Evolutionary conservation across 805 yeast species (phyloP).

Genomic region (Cyberlindnera petersonii): DNA sequence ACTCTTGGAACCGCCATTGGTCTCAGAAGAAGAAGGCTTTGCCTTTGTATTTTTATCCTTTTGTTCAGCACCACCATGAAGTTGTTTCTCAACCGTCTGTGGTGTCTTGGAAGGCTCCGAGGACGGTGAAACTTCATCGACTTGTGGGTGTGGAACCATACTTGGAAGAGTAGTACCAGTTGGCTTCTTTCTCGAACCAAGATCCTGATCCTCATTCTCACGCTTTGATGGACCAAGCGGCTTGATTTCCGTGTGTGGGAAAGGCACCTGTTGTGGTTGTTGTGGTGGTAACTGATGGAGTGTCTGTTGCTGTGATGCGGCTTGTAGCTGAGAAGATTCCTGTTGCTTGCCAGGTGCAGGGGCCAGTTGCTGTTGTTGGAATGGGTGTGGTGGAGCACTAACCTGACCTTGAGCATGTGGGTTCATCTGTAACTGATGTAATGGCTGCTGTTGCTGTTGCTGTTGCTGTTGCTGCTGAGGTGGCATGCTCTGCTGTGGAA

Average conservation of each 20-base stretch:
- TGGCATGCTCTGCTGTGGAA: conserved; percentile 35
- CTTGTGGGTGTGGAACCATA: conserved; percentile 1
- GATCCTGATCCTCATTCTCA: conserved; percentile 15
- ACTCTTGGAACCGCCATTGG: too few species aligned
- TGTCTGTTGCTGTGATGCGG: conserved; percentile 5
- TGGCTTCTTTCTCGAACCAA: conserved; percentile 12
- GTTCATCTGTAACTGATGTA: conserved; percentile 22
- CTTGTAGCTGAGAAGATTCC: too few species aligned
- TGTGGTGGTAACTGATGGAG: conserved; percentile 7
- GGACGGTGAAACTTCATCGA: background rate
- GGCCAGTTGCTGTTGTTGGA: too few species aligned
- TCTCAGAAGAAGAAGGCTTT: too few species aligned
- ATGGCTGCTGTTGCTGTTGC: conserved; percentile 21
- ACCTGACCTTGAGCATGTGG: conserved; percentile 30
- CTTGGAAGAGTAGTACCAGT: conserved; percentile 2
- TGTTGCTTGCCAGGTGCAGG: too few species aligned
- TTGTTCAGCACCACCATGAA: conserved; percentile 2
- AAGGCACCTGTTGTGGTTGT: conserved; percentile 15
- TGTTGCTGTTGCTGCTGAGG: conserved; percentile 19
- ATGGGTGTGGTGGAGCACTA: conserved; percentile 9
- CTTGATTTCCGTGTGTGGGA: conserved; percentile 12
- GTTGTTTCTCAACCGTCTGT: background rate
- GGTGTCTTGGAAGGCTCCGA: background rate
- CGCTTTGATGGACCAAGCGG: conserved; percentile 14
- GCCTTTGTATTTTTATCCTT: background rate